A percentile compares a stretch with the other conserved stretches of the same genome.
Conservation (phyloP, 305 asterid genomes). For the Fraxinus nigra region DNA sequence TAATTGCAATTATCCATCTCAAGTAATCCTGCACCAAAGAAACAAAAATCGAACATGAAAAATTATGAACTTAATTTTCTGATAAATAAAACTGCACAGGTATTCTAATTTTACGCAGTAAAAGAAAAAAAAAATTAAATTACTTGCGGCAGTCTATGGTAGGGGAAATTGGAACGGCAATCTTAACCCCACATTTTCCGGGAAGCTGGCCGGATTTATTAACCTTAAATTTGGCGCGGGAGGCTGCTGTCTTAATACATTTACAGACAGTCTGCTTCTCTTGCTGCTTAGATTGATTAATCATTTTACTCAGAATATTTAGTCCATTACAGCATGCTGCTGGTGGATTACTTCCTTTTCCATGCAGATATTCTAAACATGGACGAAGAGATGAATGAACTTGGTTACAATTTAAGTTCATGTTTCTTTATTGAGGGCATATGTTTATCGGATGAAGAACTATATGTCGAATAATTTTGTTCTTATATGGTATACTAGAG, state of each 20-base stretch:
- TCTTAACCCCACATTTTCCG: constrained; percentile 45
- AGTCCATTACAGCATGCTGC: constrained; percentile 46
- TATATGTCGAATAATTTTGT: neutral
- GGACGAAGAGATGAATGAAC: constrained; percentile 30
- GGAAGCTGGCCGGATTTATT: constrained; percentile 55
- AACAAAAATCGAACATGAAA: neutral
- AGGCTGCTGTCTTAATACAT: constrained; percentile 57
- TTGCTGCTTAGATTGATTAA: constrained; percentile 12
- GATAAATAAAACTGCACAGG: neutral
- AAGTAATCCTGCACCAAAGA: constrained; percentile 39
- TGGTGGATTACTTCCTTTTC: constrained; percentile 35
- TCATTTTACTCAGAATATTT: constrained; percentile 2
- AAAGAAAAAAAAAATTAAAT: neutral
- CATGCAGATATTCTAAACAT: constrained; percentile 38
- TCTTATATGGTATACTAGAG: neutral
- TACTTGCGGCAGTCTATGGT: neutral
- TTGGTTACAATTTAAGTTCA: constrained; percentile 15
- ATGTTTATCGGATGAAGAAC: neutral
- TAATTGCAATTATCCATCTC: neutral
- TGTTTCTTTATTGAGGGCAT: neutral
- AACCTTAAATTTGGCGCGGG: constrained; percentile 25
- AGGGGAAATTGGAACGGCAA: constrained; percentile 31
- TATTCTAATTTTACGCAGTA: neutral
- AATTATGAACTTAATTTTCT: neutral
- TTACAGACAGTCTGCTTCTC: constrained; percentile 51